A percentile compares a stretch with the other conserved stretches of the same genome.
These are phyloP conservation scores for Myrmaecium sp. DNA, from an alignment of 2,329 filamentous ascomycete species.

Conservation along the genomic window DNA sequence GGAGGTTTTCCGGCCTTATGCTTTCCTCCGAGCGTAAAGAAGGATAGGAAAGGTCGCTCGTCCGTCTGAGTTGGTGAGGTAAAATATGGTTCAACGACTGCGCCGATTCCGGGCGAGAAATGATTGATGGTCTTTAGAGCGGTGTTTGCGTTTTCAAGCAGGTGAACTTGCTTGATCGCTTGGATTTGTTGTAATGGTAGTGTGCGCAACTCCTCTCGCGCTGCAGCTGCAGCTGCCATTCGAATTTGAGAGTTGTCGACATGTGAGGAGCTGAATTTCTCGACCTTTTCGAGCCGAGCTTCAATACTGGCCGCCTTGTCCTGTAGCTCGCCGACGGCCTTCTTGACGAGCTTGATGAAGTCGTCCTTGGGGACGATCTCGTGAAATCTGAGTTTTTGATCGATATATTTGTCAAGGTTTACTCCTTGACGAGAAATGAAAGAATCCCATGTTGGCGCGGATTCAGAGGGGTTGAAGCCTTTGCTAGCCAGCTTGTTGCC, in stretches of 20 bases:
- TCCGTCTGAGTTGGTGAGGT: conserved; percentile 40
- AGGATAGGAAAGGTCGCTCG: conserved; percentile 7
- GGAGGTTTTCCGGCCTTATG: conserved; percentile 18
- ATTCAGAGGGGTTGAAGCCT: conserved; percentile 6
- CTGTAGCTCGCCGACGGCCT: conserved; percentile 14
- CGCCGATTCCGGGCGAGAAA: conserved; percentile 49
- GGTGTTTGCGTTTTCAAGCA: conserved; percentile 14
- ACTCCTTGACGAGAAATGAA: conserved; percentile 7
- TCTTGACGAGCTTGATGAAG: conserved; percentile 25
- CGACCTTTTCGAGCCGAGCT: conserved; percentile 9
- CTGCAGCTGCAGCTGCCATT: not conserved
- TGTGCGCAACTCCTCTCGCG: not conserved
- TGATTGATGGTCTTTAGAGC: conserved; percentile 45
- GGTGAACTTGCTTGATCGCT: conserved; percentile 15
- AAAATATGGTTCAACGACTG: conserved; percentile 39
- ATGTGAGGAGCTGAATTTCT: too few species aligned
- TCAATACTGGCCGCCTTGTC: conserved; percentile 7
- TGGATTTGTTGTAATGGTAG: conserved; percentile 9
- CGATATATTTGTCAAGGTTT: conserved; percentile 14
- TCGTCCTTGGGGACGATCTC: conserved; percentile 31
- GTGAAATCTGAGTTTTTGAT: conserved; percentile 17
- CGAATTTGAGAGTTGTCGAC: not conserved
- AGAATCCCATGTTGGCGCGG: too few species aligned
- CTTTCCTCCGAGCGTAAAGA: conserved; percentile 6
- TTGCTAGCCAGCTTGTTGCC: conserved; percentile 36